Percentiles rank a stretch among this genome's conserved stretches.
Conservation (phyloP, 139 green algal species). For the Chlorella vulgaris region DNA sequence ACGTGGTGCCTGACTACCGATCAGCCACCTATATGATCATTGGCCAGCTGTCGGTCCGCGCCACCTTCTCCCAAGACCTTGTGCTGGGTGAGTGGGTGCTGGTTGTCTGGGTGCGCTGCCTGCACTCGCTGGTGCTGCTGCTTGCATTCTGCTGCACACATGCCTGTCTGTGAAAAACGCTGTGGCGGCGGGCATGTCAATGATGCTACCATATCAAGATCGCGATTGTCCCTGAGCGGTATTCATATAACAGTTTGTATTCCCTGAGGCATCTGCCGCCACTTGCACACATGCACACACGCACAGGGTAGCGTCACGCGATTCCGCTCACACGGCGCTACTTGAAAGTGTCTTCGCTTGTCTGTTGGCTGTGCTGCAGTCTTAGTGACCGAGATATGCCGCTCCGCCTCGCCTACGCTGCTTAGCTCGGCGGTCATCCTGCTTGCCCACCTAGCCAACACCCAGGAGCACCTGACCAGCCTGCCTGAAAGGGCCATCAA, state of each 20-base stretch:
- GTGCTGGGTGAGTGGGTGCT: constrained; percentile 44
- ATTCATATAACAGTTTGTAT: constrained; percentile 79
- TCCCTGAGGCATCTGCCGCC: constrained; percentile 68
- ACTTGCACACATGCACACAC: neutral
- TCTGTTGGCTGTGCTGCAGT: constrained; percentile 57
- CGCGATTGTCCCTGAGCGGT: constrained; percentile 21
- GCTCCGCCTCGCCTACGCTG: constrained; percentile 15
- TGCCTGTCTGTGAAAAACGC: neutral
- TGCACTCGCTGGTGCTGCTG: neutral
- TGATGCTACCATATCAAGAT: constrained; percentile 37
- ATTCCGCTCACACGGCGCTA: no score
- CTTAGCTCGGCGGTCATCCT: constrained; percentile 54
- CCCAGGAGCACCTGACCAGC: constrained; percentile 56
- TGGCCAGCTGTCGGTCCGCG: constrained; percentile 62
- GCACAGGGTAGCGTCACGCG: neutral
- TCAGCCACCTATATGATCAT: constrained; percentile 79
- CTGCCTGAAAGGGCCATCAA: constrained; percentile 61
- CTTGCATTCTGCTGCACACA: neutral
- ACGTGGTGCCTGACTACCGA: constrained; percentile 60
- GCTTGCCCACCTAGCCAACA: constrained; percentile 63
- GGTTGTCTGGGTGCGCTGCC: neutral
- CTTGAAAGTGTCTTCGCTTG: no score
- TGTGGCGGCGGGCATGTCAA: neutral
- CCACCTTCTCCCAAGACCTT: constrained; percentile 58
- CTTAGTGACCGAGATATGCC: constrained; percentile 50